phyloP scores from a whole-genome alignment of 306 rosid genomes.

The Ammopiptanthus mongolicus region DNA sequence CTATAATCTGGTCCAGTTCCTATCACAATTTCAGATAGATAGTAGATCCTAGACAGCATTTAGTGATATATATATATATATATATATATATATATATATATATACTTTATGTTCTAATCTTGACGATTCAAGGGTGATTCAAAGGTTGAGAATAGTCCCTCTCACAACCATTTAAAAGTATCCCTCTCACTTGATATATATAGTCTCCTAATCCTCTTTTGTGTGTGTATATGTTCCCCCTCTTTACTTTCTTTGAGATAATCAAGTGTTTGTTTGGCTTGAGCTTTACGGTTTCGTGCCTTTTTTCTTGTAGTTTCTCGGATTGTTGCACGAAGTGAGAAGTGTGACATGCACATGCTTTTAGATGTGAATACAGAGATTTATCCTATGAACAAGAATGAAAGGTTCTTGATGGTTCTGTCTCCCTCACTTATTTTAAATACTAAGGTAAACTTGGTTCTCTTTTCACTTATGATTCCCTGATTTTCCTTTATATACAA shows the following conservation, averaged over 20 bases:
- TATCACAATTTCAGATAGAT: not conserved
- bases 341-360: constrained; percentile 51
- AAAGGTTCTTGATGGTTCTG: constrained; percentile 64
- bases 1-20: too few species aligned
- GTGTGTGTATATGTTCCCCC: not conserved
- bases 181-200: too few species aligned
- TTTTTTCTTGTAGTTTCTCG: constrained; percentile 53
- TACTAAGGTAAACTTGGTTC: constrained; percentile 44
- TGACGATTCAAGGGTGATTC: too few species aligned
- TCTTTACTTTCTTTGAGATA: not conserved
- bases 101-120: too few species aligned
- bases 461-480: not conserved
- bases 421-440: constrained; percentile 65
- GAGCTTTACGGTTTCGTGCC: not conserved
- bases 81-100: too few species aligned
- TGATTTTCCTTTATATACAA: not conserved
- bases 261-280: not conserved
- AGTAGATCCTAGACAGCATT: not conserved
- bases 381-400: constrained; percentile 60
- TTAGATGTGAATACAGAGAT: constrained; percentile 81
- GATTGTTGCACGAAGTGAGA: constrained; percentile 75
- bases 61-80: not conserved
- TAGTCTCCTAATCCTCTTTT: not conserved
- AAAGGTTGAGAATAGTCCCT: too few species aligned
- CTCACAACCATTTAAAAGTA: too few species aligned